phyloP scores from a whole-genome alignment of 768 basidiomycete species.

The Lactifluus pinguis region DNA sequence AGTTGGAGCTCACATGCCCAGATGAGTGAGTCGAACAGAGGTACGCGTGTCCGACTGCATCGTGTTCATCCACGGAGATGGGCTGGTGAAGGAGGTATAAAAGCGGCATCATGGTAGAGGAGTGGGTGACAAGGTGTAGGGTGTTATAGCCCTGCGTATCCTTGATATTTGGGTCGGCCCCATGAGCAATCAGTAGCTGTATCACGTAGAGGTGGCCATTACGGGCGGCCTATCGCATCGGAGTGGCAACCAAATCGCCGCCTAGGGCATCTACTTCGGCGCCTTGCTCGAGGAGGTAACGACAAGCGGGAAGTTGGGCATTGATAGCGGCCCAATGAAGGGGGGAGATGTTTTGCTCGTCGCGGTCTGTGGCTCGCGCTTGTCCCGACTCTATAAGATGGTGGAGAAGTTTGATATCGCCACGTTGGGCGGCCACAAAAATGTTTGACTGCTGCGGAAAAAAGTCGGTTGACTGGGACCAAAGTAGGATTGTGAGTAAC shows the following conservation, averaged over 20 bases:
- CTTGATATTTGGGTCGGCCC: slow-evolving; percentile 84
- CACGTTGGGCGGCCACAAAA: slow-evolving; percentile 81
- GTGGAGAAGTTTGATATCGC: slow-evolving; percentile 59
- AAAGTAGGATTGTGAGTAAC: not conserved
- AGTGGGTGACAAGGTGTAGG: slow-evolving; percentile 91
- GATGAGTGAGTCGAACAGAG: slow-evolving; percentile 75
- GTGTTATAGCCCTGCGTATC: slow-evolving; percentile 97
- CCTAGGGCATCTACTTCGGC: slow-evolving; percentile 93
- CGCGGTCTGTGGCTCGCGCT: too few relatives aligned
- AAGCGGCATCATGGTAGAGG: slow-evolving; percentile 88
- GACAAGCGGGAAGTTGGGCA: slow-evolving; percentile 82
- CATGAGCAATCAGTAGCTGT: slow-evolving; percentile 81
- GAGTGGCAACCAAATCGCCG: slow-evolving; percentile 89
- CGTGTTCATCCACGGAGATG: slow-evolving; percentile 81
- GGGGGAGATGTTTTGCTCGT: slow-evolving; percentile 87
- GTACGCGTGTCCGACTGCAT: slow-evolving; percentile 84
- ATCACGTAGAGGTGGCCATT: slow-evolving; percentile 96
- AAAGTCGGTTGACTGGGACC: not conserved
- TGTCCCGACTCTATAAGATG: slow-evolving; percentile 62
- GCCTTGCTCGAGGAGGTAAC: slow-evolving; percentile 81
- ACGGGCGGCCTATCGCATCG: slow-evolving; percentile 96
- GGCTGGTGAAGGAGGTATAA: slow-evolving; percentile 90
- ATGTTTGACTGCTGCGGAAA: slow-evolving; percentile 47
- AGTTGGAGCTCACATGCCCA: slow-evolving; percentile 50
- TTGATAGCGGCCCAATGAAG: slow-evolving; percentile 99